These are phyloP conservation scores for Eudorina sp. DNA, from an alignment of 139 green algal species.

Conservation along the genomic window DNA sequence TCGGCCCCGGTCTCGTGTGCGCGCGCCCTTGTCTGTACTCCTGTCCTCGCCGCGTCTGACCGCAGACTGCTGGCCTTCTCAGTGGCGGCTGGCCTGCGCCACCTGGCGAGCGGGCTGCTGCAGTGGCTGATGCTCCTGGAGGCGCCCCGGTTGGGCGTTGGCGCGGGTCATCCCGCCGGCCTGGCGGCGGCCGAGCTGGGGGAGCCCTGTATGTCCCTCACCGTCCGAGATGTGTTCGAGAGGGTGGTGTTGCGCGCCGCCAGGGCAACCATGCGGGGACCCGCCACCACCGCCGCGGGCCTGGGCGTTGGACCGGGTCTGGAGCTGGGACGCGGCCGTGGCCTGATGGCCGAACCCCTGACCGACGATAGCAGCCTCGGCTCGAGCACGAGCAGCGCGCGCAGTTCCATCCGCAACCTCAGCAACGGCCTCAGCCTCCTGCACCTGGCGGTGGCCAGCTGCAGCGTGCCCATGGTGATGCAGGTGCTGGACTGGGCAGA, in stretches of 20 bases:
- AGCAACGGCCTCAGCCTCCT: not conserved
- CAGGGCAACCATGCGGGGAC: not conserved
- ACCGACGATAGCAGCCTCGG: not conserved
- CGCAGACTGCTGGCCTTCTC: conserved; percentile 22
- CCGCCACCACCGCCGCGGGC: not conserved
- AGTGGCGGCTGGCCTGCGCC: not conserved
- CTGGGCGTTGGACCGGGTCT: not conserved
- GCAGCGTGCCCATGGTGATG: not conserved
- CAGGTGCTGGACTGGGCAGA: conserved; percentile 29
- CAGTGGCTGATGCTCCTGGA: conserved; percentile 3
- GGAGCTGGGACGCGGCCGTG: not conserved
- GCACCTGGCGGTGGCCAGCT: conserved; percentile 29
- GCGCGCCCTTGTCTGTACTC: too few species aligned
- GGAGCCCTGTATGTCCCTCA: too few species aligned
- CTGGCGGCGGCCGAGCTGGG: too few species aligned
- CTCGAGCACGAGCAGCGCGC: not conserved
- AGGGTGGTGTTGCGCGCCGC: not conserved
- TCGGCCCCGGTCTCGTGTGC: too few species aligned
- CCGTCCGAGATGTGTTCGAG: not conserved
- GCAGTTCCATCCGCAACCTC: conserved; percentile 1
- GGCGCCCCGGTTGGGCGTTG: not conserved
- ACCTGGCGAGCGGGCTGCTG: not conserved
- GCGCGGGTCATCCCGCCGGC: too few species aligned
- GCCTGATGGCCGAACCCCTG: not conserved
- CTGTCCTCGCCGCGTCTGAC: too few species aligned